A percentile compares a stretch with the other conserved stretches of the same genome.
Evolutionary conservation across 345 rosid genomes (phyloP).

Genomic region (Capsella bursapastoris): DNA sequence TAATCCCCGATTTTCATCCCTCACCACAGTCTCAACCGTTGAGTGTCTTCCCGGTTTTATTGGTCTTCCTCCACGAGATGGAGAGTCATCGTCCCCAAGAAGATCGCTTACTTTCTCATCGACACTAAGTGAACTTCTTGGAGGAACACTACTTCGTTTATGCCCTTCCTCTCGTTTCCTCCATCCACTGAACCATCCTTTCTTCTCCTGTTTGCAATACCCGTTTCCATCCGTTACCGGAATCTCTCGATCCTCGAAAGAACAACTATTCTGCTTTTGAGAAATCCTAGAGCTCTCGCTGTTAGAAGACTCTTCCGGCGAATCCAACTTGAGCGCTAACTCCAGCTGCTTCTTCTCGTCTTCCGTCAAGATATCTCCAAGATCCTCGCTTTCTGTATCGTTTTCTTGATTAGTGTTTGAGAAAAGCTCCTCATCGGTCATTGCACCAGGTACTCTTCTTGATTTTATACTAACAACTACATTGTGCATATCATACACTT

Average conservation of each 20-base stretch:
- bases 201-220: constrained; percentile 83
- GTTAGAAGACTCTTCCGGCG: constrained; percentile 58
- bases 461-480: constrained; percentile 97
- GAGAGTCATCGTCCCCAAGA: constrained; percentile 62
- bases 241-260: constrained; percentile 74
- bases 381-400: constrained; percentile 84
- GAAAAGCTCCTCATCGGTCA: constrained; percentile 86
- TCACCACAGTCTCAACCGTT: constrained; percentile 62
- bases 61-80: constrained; percentile 48
- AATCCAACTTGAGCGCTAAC: constrained; percentile 79
- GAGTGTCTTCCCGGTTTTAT: constrained; percentile 88
- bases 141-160: constrained; percentile 64
- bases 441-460: constrained; percentile 95
- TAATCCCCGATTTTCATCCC: constrained; percentile 66
- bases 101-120: constrained; percentile 92
- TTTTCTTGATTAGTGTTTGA: constrained; percentile 59
- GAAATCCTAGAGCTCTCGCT: constrained; percentile 52
- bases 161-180: constrained; percentile 81
- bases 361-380: constrained; percentile 80
- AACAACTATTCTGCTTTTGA: constrained; percentile 56
- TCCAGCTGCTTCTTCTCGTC: constrained; percentile 94
- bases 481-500: constrained; percentile 98
- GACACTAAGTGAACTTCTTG: constrained; percentile 83
- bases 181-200: constrained; percentile 99
- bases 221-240: constrained; percentile 60